Conservation (phyloP, 164 flowering plant genomes). For the Amborella trichopoda region DNA sequence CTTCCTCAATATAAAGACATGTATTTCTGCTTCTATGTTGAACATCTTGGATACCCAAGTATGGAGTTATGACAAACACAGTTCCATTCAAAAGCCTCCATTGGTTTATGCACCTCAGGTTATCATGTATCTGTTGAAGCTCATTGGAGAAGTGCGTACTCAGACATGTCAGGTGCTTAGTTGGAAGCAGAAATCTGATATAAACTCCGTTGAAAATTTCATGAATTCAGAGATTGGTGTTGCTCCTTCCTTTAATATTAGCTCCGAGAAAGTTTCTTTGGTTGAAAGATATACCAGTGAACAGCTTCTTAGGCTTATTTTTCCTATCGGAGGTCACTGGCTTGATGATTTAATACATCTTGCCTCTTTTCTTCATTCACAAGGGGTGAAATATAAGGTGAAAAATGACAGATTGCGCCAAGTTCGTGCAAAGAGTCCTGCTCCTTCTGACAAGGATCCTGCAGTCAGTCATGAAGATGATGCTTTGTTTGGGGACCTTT, state of each 20-base stretch:
- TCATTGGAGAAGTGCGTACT: conserved; percentile 45
- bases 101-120: conserved; percentile 60
- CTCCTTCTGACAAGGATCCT: conserved; percentile 44
- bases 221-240: conserved; percentile 15
- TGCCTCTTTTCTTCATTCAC: conserved; percentile 54
- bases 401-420: conserved; percentile 55
- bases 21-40: conserved; percentile 55
- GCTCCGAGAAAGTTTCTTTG: conserved; percentile 36
- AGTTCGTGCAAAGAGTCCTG: conserved; percentile 31
- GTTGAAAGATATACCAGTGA: conserved; percentile 41
- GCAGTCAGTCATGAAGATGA: conserved; percentile 78
- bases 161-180: conserved; percentile 20
- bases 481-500: conserved; percentile 94
- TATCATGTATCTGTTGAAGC: conserved; percentile 49
- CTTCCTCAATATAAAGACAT: conserved; percentile 60
- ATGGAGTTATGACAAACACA: conserved; percentile 49
- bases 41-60: conserved; percentile 36
- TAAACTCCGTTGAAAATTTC: conserved; percentile 7
- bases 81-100: conserved; percentile 39
- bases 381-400: conserved; percentile 63
- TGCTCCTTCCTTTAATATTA: conserved; percentile 31
- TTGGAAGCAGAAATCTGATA: conserved; percentile 25
- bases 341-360: conserved; percentile 72
- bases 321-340: conserved; percentile 60
- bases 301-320: conserved; percentile 43